phyloP scores from a whole-genome alignment of 306 rosid genomes.

The Luffa acutangula region DNA sequence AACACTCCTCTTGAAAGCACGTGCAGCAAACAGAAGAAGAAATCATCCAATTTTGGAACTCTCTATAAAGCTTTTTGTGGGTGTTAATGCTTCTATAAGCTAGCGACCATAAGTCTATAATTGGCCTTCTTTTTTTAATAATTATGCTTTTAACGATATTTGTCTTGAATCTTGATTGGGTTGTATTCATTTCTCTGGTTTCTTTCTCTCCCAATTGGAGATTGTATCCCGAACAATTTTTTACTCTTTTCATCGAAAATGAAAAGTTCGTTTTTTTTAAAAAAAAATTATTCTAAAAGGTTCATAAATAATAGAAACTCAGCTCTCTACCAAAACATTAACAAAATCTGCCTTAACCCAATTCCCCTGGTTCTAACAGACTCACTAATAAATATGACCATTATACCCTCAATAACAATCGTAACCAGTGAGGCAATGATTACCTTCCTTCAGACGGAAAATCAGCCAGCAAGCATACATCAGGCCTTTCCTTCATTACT shows the following conservation, averaged over 20 bases:
- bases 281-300: neutral
- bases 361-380: neutral
- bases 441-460: slow-evolving; percentile 95
- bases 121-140: neutral
- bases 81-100: too few species aligned
- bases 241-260: neutral
- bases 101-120: neutral
- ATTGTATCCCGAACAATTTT: neutral
- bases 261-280: neutral
- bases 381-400: neutral
- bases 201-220: neutral
- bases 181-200: neutral
- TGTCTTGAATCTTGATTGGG: neutral
- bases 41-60: too few species aligned
- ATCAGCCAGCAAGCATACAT: slow-evolving; percentile 66
- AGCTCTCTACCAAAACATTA: neutral
- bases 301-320: neutral
- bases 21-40: too few species aligned
- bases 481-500: slow-evolving; percentile 74
- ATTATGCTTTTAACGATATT: neutral
- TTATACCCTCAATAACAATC: neutral
- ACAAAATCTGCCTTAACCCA: neutral
- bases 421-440: neutral
- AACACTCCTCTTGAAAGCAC: too few species aligned
- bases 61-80: too few species aligned